phyloP scores from a whole-genome alignment of 192 early-diverging fungal species.

The Coemansia sp. region DNA sequence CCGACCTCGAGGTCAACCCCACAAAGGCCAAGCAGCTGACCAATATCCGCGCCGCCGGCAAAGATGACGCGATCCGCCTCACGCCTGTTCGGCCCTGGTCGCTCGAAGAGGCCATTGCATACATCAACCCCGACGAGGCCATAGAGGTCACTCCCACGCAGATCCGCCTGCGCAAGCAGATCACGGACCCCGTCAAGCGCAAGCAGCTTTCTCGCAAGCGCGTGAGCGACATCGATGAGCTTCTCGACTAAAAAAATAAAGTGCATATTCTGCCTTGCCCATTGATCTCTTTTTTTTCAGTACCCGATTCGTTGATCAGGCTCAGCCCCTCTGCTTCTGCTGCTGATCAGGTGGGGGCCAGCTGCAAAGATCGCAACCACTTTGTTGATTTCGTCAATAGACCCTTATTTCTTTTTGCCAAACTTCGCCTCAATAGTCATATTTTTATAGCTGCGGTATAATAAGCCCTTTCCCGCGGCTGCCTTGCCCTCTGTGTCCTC shows the following conservation, averaged over 20 bases:
- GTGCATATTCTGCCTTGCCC: too few relatives aligned
- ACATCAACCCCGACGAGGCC: conserved; percentile 76
- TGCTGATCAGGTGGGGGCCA: neutral
- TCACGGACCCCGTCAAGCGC: conserved; percentile 66
- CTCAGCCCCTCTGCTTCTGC: neutral
- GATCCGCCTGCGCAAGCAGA: conserved; percentile 72
- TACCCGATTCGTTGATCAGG: too few relatives aligned
- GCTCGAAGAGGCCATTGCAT: conserved; percentile 77
- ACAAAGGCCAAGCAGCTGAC: conserved; percentile 77
- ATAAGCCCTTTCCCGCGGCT: too few relatives aligned
- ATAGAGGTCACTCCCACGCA: conserved; percentile 77
- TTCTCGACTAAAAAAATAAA: conserved; percentile 41
- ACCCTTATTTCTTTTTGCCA: too few relatives aligned
- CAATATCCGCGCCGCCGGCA: conserved; percentile 74
- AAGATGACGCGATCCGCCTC: conserved; percentile 73
- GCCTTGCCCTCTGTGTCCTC: too few relatives aligned
- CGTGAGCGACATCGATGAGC: conserved; percentile 38
- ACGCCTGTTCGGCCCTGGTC: conserved; percentile 64
- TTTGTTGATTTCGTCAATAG: too few relatives aligned
- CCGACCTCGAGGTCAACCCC: conserved; percentile 81
- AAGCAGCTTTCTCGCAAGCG: conserved; percentile 54
- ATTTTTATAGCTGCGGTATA: too few relatives aligned
- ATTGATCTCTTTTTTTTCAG: too few relatives aligned
- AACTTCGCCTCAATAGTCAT: too few relatives aligned
- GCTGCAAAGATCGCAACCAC: too few relatives aligned